Conservation (phyloP, 2,329 filamentous ascomycete genomes). For the Colletotrichum incanum region DNA sequence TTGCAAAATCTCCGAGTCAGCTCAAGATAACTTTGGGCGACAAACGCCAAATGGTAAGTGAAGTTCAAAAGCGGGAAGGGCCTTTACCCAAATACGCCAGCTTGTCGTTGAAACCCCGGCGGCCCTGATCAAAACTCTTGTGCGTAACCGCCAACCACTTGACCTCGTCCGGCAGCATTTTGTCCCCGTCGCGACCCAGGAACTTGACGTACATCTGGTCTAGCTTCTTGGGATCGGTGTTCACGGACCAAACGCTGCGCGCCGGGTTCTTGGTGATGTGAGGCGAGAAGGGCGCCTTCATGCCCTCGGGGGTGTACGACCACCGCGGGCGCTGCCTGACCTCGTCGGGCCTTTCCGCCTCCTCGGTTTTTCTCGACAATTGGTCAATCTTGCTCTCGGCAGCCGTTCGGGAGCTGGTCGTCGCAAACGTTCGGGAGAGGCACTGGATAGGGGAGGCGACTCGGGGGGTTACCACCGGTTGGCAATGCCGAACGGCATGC, state of each 20-base stretch:
- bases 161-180: slow-evolving; percentile 86
- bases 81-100: slow-evolving; percentile 86
- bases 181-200: slow-evolving; percentile 80
- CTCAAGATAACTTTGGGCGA: not conserved
- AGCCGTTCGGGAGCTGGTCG: slow-evolving; percentile 17
- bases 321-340: slow-evolving; percentile 69
- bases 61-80: slow-evolving; percentile 12
- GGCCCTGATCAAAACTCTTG: slow-evolving; percentile 97
- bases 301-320: slow-evolving; percentile 77
- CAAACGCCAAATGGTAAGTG: slow-evolving; percentile 4
- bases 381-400: slow-evolving; percentile 35
- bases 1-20: slow-evolving; percentile 31
- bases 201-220: slow-evolving; percentile 85
- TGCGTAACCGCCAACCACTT: slow-evolving; percentile 98
- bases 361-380: slow-evolving; percentile 27
- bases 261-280: slow-evolving; percentile 69
- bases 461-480: slow-evolving; percentile 19
- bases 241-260: slow-evolving; percentile 76
- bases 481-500: slow-evolving; percentile 43
- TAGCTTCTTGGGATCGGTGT: slow-evolving; percentile 80
- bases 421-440: slow-evolving; percentile 38
- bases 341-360: slow-evolving; percentile 35
- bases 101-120: slow-evolving; percentile 94
- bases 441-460: slow-evolving; percentile 32
- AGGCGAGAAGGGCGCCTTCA: slow-evolving; percentile 79